These are phyloP conservation scores for Salix dunnii DNA, from an alignment of 345 rosid genomes.

Conservation along the genomic window DNA sequence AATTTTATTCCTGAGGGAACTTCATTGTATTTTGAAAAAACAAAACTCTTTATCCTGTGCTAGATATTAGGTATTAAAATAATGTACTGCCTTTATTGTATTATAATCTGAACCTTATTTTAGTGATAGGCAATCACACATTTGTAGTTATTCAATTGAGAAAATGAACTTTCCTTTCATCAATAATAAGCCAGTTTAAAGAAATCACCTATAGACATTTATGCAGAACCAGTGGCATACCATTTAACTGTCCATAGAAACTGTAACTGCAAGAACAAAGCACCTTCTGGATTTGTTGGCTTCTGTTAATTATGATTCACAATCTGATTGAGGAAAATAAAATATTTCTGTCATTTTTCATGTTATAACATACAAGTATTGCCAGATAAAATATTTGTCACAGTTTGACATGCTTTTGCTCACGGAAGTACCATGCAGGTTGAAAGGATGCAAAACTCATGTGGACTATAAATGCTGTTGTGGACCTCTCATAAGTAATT, in stretches of 20 bases:
- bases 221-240: not conserved
- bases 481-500: conserved; percentile 16
- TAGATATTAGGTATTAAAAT: not conserved
- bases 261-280: not conserved
- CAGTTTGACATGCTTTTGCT: conserved; percentile 19
- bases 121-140: not conserved
- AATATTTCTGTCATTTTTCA: not conserved
- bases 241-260: not conserved
- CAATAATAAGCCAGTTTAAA: not conserved
- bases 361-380: not conserved
- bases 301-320: not conserved
- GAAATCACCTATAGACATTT: not conserved
- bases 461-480: conserved; percentile 11
- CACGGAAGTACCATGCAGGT: conserved; percentile 15
- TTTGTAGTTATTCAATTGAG: not conserved
- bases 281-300: not conserved
- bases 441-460: conserved; percentile 19
- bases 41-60: no score
- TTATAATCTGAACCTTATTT: not conserved
- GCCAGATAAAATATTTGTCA: not conserved
- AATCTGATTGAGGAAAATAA: not conserved
- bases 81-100: not conserved
- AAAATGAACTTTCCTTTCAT: not conserved
- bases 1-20: no score
- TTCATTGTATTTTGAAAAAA: no score